A percentile compares a stretch with the other conserved stretches of the same genome.
Conservation (phyloP, 116 monocot genomes). For the Zostera marina region DNA sequence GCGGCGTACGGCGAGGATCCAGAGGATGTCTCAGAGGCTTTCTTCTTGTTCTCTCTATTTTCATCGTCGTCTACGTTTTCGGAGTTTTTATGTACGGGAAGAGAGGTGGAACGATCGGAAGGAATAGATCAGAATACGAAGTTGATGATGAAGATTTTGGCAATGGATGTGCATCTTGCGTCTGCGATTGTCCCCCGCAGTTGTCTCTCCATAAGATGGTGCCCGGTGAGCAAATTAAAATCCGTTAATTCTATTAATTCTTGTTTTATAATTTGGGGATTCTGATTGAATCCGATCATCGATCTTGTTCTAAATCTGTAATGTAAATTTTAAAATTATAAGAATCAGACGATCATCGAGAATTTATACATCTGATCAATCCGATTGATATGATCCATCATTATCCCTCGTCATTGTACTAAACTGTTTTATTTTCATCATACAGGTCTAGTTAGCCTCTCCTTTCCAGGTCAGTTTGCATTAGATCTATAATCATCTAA, state of each 20-base stretch:
- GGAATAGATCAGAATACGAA: too few species aligned
- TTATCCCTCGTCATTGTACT: neutral
- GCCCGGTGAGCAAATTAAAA: constrained; percentile 38
- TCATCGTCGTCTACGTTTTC: constrained; percentile 66
- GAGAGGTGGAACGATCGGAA: constrained; percentile 6
- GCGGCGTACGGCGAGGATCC: constrained; percentile 17
- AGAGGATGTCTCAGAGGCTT: constrained; percentile 37
- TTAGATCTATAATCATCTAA: neutral
- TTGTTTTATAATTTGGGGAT: neutral
- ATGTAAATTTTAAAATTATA: too few species aligned
- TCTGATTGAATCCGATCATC: neutral
- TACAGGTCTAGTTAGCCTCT: constrained; percentile 47
- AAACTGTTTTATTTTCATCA: neutral
- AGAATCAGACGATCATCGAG: too few species aligned
- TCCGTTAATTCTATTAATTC: neutral
- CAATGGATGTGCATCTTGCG: constrained; percentile 41
- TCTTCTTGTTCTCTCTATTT: constrained; percentile 61
- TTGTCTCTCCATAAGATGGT: constrained; percentile 68
- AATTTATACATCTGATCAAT: too few species aligned
- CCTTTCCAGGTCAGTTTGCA: constrained; percentile 35
- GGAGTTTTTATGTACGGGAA: constrained; percentile 62
- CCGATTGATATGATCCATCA: neutral
- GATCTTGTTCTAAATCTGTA: too few species aligned
- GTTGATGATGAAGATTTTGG: constrained; percentile 2
- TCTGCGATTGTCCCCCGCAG: constrained; percentile 79